phyloP scores from a whole-genome alignment of 768 basidiomycete species.

The Lactarius trivialis region DNA sequence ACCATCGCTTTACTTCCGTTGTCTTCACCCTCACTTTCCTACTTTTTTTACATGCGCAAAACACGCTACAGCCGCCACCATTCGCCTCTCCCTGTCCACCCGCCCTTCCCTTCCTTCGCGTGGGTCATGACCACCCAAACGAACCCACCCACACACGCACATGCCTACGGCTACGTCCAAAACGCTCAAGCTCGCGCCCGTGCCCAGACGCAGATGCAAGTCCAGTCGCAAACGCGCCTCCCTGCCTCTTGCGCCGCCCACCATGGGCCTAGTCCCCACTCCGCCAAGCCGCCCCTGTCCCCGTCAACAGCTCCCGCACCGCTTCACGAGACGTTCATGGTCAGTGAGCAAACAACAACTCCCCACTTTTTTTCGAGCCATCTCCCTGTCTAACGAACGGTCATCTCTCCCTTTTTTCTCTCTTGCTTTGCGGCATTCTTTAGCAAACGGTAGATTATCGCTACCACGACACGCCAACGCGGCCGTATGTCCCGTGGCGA shows the following conservation, averaged over 20 bases:
- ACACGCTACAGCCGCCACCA: neutral
- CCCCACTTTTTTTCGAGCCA: neutral
- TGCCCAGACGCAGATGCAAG: neutral
- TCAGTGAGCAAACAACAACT: neutral
- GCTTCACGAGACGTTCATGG: slow-evolving; percentile 4
- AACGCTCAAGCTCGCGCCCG: neutral
- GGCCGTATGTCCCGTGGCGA: too few relatives aligned
- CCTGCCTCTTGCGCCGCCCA: neutral
- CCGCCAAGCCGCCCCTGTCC: neutral
- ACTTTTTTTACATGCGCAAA: neutral
- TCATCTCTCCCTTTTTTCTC: too few relatives aligned
- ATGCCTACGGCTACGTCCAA: slow-evolving; percentile 13
- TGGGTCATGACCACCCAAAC: slow-evolving; percentile 15
- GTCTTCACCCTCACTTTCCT: neutral
- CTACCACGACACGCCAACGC: slow-evolving; percentile 2
- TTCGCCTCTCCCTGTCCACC: neutral
- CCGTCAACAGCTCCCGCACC: neutral
- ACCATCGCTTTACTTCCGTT: neutral
- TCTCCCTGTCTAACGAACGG: neutral
- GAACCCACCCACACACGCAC: slow-evolving; percentile 6
- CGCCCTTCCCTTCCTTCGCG: slow-evolving; percentile 16
- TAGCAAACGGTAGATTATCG: slow-evolving; percentile 18
- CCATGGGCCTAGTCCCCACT: neutral
- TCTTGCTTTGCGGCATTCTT: neutral
- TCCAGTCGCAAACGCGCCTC: neutral